A percentile compares a stretch with the other conserved stretches of the same genome.
These are phyloP conservation scores for Davidsoniella virescens DNA, from an alignment of 2,329 filamentous ascomycete species.

Conservation along the genomic window DNA sequence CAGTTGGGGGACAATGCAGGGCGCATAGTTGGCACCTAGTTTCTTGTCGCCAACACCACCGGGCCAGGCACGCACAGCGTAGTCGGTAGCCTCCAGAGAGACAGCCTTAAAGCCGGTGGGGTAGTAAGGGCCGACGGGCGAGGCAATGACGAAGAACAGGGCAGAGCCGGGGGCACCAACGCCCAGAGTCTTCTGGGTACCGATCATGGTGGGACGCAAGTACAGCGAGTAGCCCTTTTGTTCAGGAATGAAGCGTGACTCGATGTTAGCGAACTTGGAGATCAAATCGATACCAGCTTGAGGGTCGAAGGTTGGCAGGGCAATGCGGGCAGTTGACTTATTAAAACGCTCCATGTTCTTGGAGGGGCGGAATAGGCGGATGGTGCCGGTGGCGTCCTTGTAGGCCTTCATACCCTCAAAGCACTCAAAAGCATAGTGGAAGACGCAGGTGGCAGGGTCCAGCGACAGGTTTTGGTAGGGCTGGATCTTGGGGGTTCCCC, in stretches of 20 bases:
- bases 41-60: slow-evolving; percentile 97
- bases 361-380: slow-evolving; percentile 83
- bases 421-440: slow-evolving; percentile 96
- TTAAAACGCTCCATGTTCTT: slow-evolving; percentile 95
- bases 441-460: slow-evolving; percentile 89
- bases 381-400: slow-evolving; percentile 62
- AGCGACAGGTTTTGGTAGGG: slow-evolving; percentile 96
- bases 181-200: slow-evolving; percentile 85
- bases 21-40: slow-evolving; percentile 97
- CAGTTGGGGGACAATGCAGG: slow-evolving; percentile 91
- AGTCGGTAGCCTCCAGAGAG: slow-evolving; percentile 87
- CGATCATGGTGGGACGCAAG: slow-evolving; percentile 90
- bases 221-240: slow-evolving; percentile 86
- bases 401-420: slow-evolving; percentile 99
- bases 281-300: slow-evolving; percentile 67
- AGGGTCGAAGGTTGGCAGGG: slow-evolving; percentile 70
- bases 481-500: slow-evolving; percentile 66
- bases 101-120: slow-evolving; percentile 97
- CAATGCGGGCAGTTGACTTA: slow-evolving; percentile 79
- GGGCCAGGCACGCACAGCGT: slow-evolving; percentile 93
- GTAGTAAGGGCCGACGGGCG: slow-evolving; percentile 93
- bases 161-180: slow-evolving; percentile 85
- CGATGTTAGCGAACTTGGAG: slow-evolving; percentile 59
- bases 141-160: slow-evolving; percentile 86
- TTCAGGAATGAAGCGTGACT: slow-evolving; percentile 78